Base-by-base conservation (phyloP, 768 basidiomycete species). In the Leccinum variicolor region DNA sequence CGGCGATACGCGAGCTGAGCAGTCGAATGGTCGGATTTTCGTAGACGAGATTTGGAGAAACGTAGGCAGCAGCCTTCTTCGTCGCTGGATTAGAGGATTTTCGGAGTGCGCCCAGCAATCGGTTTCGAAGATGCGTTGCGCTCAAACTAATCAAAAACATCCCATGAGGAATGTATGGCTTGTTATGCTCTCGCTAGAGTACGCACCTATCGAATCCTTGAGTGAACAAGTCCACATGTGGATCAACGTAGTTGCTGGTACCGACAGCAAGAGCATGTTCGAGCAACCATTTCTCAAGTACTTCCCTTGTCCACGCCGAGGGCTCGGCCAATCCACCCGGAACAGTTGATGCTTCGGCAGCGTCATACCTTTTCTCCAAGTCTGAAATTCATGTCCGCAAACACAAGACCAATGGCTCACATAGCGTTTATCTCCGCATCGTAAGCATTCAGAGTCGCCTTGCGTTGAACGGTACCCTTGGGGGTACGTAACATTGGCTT, bases 381-480 rank as follows among this genome's bases (percentile, higher is more conserved):
- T 21, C 9, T 47, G 1, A 45, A 25, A 46, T 21, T 19, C 45
- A n/a, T 9, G 3, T 1, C 43, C 34, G 6, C 17, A 2, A 6
- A 21, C 6, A 43, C 1, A 36, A 4, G 1, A 13, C 1, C 2
- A 1, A 41, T 2, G 7, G 60, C 73, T 64, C 67, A 83, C 77
- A 84, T 51, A n/a, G 63, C 63, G 19, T 80, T 72, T 29, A 85
- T 84, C 50, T 84, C 81, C 5, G 66, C 50, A 4, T 68, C 66
- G 58, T 84, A 85, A 0, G 66, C 48, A 0, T 54, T 64, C 15
- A 82, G 53, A 1, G 77, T 69, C 10, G 69, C 71, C 54, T 77
- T 78, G 29, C 76, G 73, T 55, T 69, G 67, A 5, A 81, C 68
- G 0, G 80, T 79, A 0, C 81, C 79, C 58, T 84, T 84, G 4